Conservation (phyloP, 2,329 filamentous ascomycete genomes). For the Calycina herbarum region DNA sequence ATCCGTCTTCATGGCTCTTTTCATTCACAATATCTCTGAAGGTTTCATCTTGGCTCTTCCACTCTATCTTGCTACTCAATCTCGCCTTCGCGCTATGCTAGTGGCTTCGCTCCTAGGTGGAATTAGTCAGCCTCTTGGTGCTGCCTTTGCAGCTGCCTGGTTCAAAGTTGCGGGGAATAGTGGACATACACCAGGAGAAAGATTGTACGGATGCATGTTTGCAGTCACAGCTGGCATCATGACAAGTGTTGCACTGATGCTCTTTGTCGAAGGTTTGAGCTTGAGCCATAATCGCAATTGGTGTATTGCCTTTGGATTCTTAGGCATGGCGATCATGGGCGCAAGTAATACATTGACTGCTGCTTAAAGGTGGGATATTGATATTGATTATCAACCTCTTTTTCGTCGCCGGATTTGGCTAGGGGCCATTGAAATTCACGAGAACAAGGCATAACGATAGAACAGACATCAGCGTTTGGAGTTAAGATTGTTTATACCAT, state of each 20-base stretch:
- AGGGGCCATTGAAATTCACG: background rate
- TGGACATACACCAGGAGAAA: constrained; percentile 51
- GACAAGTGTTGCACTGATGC: constrained; percentile 85
- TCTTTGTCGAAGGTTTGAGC: constrained; percentile 83
- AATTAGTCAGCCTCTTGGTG: constrained; percentile 82
- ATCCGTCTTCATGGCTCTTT: constrained; percentile 90
- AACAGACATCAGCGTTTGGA: no score
- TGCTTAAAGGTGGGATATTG: constrained; percentile 40
- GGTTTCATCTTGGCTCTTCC: constrained; percentile 93
- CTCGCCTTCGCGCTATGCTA: constrained; percentile 76
- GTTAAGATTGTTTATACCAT: no score
- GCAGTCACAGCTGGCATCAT: constrained; percentile 90
- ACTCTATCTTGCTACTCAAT: constrained; percentile 85
- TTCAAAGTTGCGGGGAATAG: constrained; percentile 67
- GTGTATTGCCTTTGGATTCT: constrained; percentile 77
- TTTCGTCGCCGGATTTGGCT: background rate
- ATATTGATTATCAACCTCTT: background rate
- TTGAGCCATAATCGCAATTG: constrained; percentile 77
- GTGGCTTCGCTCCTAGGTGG: constrained; percentile 85
- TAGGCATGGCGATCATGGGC: constrained; percentile 85
- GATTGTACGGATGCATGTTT: constrained; percentile 80
- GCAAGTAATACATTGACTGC: constrained; percentile 83
- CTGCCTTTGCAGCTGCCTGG: constrained; percentile 81
- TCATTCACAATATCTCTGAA: constrained; percentile 98
- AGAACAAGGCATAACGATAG: no score